Percentiles rank a stretch among this genome's conserved stretches.
Conservation (phyloP, 202 grass and related monocot genomes). For the Eragrostis tef region DNA sequence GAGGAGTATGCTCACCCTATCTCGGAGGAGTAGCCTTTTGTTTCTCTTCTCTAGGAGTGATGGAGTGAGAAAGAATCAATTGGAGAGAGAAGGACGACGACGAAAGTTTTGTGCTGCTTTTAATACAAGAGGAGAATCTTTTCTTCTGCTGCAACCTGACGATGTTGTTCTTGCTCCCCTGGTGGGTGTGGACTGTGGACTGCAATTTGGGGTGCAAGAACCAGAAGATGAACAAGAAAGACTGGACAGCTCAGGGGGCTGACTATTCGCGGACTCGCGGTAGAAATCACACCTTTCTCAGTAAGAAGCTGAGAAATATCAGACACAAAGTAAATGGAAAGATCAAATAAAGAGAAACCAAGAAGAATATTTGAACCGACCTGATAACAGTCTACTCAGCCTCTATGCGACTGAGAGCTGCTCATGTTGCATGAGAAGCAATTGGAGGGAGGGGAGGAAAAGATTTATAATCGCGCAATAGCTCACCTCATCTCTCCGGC, state of each 20-base stretch:
- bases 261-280: background rate
- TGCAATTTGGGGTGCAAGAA: background rate
- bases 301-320: constrained; percentile 8
- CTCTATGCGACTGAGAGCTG: background rate
- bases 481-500: constrained; percentile 5
- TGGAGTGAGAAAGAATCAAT: background rate
- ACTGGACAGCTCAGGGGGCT: background rate
- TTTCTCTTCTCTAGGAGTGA: background rate
- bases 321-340: constrained; percentile 14
- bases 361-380: background rate
- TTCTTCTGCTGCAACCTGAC: constrained; percentile 26
- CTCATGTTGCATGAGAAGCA: constrained; percentile 24
- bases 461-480: constrained; percentile 17
- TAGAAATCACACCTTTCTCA: constrained; percentile 16
- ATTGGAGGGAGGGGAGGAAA: background rate
- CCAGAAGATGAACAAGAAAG: background rate
- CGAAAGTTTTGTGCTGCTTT: constrained; percentile 43
- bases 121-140: constrained; percentile 25
- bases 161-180: background rate
- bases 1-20: background rate
- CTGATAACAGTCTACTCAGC: background rate
- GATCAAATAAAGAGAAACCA: background rate
- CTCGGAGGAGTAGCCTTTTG: background rate
- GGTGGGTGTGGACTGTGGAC: background rate
- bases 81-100: background rate